Percentiles rank a stretch among this genome's conserved stretches.
Evolutionary conservation across 345 rosid species (phyloP).

Genomic region (Citrus cavaleriei): DNA sequence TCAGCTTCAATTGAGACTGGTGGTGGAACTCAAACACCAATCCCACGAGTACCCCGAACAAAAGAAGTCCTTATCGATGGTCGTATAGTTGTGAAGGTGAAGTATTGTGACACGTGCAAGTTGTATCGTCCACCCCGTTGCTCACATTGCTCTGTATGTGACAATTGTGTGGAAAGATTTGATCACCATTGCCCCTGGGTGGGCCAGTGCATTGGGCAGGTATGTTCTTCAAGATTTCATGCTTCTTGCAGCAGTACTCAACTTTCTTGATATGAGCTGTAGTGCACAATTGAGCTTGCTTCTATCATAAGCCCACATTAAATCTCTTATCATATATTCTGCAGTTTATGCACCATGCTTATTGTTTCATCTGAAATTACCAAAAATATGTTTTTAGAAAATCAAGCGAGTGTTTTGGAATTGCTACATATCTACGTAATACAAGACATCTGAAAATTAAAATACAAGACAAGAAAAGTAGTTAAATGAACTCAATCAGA

Average conservation of each 20-base stretch:
- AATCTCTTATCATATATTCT: background rate
- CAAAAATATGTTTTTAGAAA: background rate
- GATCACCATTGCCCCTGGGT: constrained; percentile 68
- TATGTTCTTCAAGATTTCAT: constrained; percentile 17
- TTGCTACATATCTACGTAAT: background rate
- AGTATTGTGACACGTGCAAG: constrained; percentile 53
- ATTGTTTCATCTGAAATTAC: background rate
- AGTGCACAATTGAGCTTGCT: background rate
- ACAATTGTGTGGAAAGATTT: constrained; percentile 52
- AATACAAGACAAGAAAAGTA: background rate
- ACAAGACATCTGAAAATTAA: background rate
- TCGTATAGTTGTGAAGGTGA: constrained; percentile 28
- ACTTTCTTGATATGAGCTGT: background rate
- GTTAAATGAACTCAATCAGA: background rate
- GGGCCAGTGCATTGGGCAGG: constrained; percentile 63
- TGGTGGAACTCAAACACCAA: constrained; percentile 37
- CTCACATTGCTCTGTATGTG: constrained; percentile 58
- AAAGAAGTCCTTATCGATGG: constrained; percentile 39
- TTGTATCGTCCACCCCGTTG: constrained; percentile 57
- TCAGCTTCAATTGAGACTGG: constrained; percentile 25
- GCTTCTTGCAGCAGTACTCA: background rate
- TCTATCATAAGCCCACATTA: background rate
- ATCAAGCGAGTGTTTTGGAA: background rate
- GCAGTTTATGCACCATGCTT: background rate
- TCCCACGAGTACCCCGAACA: constrained; percentile 29